Conservation (phyloP, 305 asterid species). For the Lippia alba region DNA sequence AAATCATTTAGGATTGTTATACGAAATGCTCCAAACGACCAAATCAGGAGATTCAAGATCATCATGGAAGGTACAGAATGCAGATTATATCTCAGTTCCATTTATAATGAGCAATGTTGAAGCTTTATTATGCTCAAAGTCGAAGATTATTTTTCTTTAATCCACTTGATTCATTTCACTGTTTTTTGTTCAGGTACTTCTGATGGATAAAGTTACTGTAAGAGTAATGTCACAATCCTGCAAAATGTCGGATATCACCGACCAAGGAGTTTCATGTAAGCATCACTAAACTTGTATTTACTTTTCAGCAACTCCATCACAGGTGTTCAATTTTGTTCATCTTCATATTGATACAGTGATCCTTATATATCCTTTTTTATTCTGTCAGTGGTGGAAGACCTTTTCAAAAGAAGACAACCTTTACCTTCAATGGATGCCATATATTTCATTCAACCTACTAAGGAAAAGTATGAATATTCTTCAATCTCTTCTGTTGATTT, state of each 20-base stretch:
- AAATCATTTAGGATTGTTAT: slow-evolving; percentile 58
- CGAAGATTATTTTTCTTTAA: slow-evolving; percentile 7
- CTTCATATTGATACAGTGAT: slow-evolving; percentile 23
- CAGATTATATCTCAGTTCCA: neutral
- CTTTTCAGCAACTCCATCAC: slow-evolving; percentile 18
- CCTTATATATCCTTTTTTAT: slow-evolving; percentile 6
- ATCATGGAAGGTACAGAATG: slow-evolving; percentile 81
- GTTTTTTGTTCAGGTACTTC: slow-evolving; percentile 63
- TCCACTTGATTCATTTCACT: slow-evolving; percentile 5
- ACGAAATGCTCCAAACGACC: slow-evolving; percentile 79
- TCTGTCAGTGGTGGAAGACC: slow-evolving; percentile 88
- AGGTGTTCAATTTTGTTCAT: neutral
- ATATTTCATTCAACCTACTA: slow-evolving; percentile 86
- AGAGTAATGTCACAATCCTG: slow-evolving; percentile 84
- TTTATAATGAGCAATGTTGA: slow-evolving; percentile 9
- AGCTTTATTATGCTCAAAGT: neutral
- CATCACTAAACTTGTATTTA: slow-evolving; percentile 8
- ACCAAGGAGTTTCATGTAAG: slow-evolving; percentile 88
- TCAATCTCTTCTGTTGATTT: slow-evolving; percentile 19
- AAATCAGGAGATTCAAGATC: slow-evolving; percentile 74
- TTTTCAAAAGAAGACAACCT: slow-evolving; percentile 82
- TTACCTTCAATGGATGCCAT: slow-evolving; percentile 84
- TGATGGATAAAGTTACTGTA: slow-evolving; percentile 89
- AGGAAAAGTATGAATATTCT: slow-evolving; percentile 70
- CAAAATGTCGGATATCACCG: slow-evolving; percentile 90